These are phyloP conservation scores for Trametes cingulata DNA, from an alignment of 768 basidiomycete species.

Conservation along the genomic window DNA sequence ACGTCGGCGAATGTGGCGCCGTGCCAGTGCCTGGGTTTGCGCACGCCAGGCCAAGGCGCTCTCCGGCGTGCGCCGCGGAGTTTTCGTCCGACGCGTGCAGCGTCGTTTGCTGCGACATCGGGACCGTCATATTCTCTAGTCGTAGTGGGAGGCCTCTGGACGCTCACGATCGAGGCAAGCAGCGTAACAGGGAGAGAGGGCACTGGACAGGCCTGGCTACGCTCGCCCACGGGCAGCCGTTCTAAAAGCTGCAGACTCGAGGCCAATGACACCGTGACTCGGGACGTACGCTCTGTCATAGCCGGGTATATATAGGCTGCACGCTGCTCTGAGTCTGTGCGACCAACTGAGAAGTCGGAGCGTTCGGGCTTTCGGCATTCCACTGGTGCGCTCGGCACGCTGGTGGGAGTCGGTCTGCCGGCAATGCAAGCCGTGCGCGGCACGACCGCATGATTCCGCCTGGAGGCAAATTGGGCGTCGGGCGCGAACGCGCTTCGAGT, in stretches of 20 bases:
- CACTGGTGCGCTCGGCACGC: too few species aligned
- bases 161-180: not conserved
- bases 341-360: not conserved
- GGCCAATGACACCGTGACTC: not conserved
- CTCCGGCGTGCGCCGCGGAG: not conserved
- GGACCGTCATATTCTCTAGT: not conserved
- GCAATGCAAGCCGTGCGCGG: too few species aligned
- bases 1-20: not conserved
- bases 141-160: too few species aligned
- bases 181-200: not conserved
- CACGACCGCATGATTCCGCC: too few species aligned
- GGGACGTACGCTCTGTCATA: not conserved
- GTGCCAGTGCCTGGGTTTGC: not conserved
- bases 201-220: too few species aligned
- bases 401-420: too few species aligned
- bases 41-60: not conserved
- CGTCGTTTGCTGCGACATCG: conserved; percentile 17
- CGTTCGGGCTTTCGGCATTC: not conserved
- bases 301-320: conserved; percentile 5
- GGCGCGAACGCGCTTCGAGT: too few species aligned
- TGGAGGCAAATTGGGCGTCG: too few species aligned
- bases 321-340: not conserved
- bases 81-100: conserved; percentile 13
- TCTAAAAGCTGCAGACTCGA: not conserved
- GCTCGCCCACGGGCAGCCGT: too few species aligned